These are phyloP conservation scores for Rhizophagus clarus DNA, from an alignment of 192 early-diverging fungal species.

Conservation along the genomic window DNA sequence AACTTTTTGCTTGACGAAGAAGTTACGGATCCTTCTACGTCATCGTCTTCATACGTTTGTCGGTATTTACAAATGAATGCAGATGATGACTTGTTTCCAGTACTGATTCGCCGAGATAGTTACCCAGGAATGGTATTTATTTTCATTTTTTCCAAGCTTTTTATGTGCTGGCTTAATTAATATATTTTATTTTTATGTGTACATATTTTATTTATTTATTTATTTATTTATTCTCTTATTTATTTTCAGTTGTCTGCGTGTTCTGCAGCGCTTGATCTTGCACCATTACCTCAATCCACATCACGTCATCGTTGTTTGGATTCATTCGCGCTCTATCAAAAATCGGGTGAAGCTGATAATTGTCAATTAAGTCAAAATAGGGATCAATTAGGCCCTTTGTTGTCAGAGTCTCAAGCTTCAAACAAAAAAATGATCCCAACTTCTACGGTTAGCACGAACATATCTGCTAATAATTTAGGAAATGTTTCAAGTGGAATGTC, in stretches of 20 bases:
- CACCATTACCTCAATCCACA: conserved; percentile 39
- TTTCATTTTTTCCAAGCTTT: neutral
- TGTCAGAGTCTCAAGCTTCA: neutral
- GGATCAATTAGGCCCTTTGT: neutral
- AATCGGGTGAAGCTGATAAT: neutral
- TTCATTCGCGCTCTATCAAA: conserved; percentile 38
- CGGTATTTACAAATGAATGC: conserved; percentile 46
- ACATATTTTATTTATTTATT: conserved; percentile 5
- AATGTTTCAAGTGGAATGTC: conserved; percentile 33
- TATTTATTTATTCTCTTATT: too few relatives aligned
- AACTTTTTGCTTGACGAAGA: conserved; percentile 53
- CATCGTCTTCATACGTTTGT: conserved; percentile 39
- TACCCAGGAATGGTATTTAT: conserved; percentile 25
- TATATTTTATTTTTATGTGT: neutral
- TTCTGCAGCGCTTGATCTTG: conserved; percentile 47
- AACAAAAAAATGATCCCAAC: neutral
- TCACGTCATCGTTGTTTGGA: conserved; percentile 50
- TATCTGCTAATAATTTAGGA: conserved; percentile 12
- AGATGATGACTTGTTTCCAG: conserved; percentile 49
- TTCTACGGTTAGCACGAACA: neutral
- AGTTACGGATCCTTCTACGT: neutral
- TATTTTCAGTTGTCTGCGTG: conserved; percentile 45
- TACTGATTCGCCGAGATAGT: conserved; percentile 39
- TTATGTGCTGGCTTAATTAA: neutral
- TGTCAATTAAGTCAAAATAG: neutral